Base-by-base conservation (phyloP, 306 rosid genomes). In the Alnus rubra region DNA sequence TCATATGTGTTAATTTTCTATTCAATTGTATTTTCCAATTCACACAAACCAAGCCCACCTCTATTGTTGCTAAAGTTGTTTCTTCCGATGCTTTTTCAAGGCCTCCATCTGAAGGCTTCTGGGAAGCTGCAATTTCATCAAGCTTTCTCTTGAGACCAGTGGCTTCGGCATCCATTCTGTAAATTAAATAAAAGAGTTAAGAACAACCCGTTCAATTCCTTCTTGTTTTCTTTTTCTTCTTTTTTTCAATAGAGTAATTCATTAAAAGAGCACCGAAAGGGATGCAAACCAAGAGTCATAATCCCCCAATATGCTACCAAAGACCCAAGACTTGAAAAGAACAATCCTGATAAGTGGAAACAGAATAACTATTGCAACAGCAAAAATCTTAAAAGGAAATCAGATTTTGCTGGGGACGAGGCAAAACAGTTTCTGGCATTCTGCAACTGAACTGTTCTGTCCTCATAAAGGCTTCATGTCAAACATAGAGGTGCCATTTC, bases 131-230 rank as follows among this genome's bases (percentile, higher is more conserved):
- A 80, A 81, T 84, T 84, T 76, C 92, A 37, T 62, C 90, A 51
- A 96, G 97, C 71, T 87, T 93, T 89, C 75, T 86, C 92, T 84
- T 96, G 30, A 93, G 89, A 73, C 50, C 87, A 82, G 79, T 83
- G 70, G 91, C 86, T 88, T 91, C 94, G 39, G 89, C 86, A 77
- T 96, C 93, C 55, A 96, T 86, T 85, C 98, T 96, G 98, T 82
- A 85, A 69, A 74, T 84, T 86, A 69, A 85, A 77, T 58, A 76
- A 79, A 82, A 80, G 30, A 67, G 8, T 58, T 56, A 75, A 59
- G 60, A 75, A 42, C 14, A 48, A 65, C 2, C 10, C 39, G 39
- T 68, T 47, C 76, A 64, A 2, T 16, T n/a, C 10, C 14, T 18
- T 35, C 19, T 3, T 35, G 19, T 33, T 73, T 9, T 8, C 2